A percentile compares a stretch with the other conserved stretches of the same genome.
These are phyloP conservation scores for Hyaloscypha hepaticicola DNA, from an alignment of 495 filamentous ascomycete genomes.

Conservation along the genomic window DNA sequence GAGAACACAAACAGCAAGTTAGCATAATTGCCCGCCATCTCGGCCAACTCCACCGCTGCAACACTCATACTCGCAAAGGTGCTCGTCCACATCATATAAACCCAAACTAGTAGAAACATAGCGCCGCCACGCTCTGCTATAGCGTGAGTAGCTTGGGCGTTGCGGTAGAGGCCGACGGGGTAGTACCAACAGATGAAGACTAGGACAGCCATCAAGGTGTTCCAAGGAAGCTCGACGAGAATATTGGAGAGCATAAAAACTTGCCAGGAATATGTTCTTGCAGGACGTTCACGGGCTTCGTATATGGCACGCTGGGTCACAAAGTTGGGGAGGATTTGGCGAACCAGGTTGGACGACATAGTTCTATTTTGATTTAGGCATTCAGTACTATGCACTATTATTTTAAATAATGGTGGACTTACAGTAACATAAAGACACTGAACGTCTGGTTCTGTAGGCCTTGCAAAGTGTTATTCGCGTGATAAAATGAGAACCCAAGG, in stretches of 20 bases:
- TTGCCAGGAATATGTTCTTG: conserved; percentile 80
- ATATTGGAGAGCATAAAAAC: conserved; percentile 82
- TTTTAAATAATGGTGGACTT: too few species aligned
- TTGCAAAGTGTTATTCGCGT: conserved; percentile 64
- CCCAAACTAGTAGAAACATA: conserved; percentile 46
- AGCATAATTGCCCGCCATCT: conserved; percentile 49
- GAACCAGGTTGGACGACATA: too few species aligned
- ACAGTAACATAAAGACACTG: conserved; percentile 75
- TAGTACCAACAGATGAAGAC: conserved; percentile 70
- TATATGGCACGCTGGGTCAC: conserved; percentile 75
- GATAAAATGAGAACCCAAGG: conserved; percentile 89
- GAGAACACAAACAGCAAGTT: conserved; percentile 70
- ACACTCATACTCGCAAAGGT: conserved; percentile 60
- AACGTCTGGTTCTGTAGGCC: conserved; percentile 89
- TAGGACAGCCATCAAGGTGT: conserved; percentile 64
- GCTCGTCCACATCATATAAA: conserved; percentile 68
- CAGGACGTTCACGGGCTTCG: conserved; percentile 82
- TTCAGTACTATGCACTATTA: too few species aligned
- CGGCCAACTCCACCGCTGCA: conserved; percentile 47
- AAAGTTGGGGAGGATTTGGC: conserved; percentile 88
- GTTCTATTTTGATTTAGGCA: too few species aligned
- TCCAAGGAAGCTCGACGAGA: conserved; percentile 74
- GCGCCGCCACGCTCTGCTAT: conserved; percentile 43
- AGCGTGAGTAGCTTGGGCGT: conserved; percentile 55
- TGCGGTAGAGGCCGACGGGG: conserved; percentile 36